Base-by-base conservation (phyloP, 352 stramenopile species). In the Pythium brassicae region DNA sequence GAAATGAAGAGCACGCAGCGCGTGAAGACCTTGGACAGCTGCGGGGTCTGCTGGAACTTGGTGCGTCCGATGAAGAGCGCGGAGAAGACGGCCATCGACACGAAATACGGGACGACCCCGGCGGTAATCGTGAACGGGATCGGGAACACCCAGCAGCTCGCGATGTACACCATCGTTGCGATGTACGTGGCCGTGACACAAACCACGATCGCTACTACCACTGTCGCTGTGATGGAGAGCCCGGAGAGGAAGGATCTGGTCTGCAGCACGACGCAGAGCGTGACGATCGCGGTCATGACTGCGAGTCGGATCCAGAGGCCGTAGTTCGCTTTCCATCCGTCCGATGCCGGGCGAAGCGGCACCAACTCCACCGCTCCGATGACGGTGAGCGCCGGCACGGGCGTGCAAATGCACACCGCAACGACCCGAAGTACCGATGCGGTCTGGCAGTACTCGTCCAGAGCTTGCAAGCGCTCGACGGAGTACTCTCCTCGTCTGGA, bases 71-170 rank as follows among this genome's bases (percentile, higher is more conserved):
- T 62, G 20, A 72, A 66, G 27, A 70, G 25, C 0, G 35, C 50
- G 5, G 56, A 40, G 44, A 59, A 62, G n/a, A 54, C 3, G 15
- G n/a, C 32, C n/a, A 54, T 3, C 19, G n/a, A 34, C 11, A 54
- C 34, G 22, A 29, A 26, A 9, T 23, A 34, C 0, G 59, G 62
- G 9, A 59, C 46, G 15, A 61, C 35, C 43, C 62, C 50, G 8
- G 72, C 20, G 1, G 69, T 46, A 15, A 65, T 42, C 2, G 51
- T 61, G 32, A 72, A 76, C 0, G 69, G 69, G n/a, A 72, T 46
- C 17, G 62, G 65, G 10, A 54, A 76, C 22, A 46, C 60, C 65
- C 53, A 53, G 9, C 50, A 27, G 19, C 7, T 48, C 19, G 61
- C 55, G 50, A 37, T 37, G 32, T 37, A 37, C 8, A 37, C 2